Conservation (phyloP, 1,284 basidiomycete genomes). For the Cystobasidium slooffiae region DNA sequence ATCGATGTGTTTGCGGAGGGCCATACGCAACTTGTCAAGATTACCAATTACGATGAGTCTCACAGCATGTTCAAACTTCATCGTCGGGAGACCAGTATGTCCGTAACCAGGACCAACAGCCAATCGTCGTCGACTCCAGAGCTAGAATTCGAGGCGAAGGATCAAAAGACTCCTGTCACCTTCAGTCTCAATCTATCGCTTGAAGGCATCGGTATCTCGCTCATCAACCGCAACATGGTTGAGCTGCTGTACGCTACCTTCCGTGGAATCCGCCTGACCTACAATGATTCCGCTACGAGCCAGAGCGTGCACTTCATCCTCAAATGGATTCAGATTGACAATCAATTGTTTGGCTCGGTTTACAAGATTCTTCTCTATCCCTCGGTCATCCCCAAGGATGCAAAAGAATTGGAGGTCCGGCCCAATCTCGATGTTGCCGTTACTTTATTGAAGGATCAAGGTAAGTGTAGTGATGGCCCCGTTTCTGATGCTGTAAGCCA, state of each 20-base stretch:
- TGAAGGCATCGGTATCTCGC: slow-evolving; percentile 88
- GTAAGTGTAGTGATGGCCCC: slow-evolving; percentile 60
- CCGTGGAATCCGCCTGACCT: slow-evolving; percentile 81
- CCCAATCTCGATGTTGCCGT: slow-evolving; percentile 89
- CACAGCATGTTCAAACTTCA: slow-evolving; percentile 86
- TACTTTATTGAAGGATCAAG: slow-evolving; percentile 89
- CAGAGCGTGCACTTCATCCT: slow-evolving; percentile 83
- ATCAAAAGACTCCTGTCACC: slow-evolving; percentile 70
- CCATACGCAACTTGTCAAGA: slow-evolving; percentile 80
- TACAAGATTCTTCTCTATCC: slow-evolving; percentile 97
- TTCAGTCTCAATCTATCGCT: slow-evolving; percentile 76
- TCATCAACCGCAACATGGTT: slow-evolving; percentile 83
- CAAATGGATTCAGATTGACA: slow-evolving; percentile 92
- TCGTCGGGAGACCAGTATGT: slow-evolving; percentile 61
- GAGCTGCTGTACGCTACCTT: slow-evolving; percentile 90
- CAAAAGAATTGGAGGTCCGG: slow-evolving; percentile 73
- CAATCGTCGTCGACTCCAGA: slow-evolving; percentile 58
- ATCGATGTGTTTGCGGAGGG: slow-evolving; percentile 92
- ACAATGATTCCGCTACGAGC: slow-evolving; percentile 78
- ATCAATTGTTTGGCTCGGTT: slow-evolving; percentile 93
- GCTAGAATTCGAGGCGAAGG: slow-evolving; percentile 80
- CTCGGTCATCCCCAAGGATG: slow-evolving; percentile 83
- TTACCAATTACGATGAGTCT: slow-evolving; percentile 86
- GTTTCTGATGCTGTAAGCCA: not conserved
- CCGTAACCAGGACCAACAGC: slow-evolving; percentile 27